Evolutionary conservation across 768 basidiomycete species (phyloP).

Genomic region (Mycena olivaceomarginata): DNA sequence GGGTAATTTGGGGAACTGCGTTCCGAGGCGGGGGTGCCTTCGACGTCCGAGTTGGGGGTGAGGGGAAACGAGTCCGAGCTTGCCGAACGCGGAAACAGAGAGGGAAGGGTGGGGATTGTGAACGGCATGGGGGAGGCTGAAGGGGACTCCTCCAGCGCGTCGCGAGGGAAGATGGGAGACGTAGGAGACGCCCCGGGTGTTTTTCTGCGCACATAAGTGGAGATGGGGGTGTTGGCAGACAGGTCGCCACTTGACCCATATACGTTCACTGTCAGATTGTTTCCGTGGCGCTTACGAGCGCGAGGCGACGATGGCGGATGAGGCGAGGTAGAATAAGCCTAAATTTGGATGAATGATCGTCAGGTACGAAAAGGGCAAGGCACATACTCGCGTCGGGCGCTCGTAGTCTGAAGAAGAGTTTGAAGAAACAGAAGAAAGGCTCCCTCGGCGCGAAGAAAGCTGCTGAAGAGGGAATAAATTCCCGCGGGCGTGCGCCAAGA

Average conservation of each 20-base stretch:
- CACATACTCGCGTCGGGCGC: constrained; percentile 58
- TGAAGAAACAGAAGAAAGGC: constrained; percentile 67
- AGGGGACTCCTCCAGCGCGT: constrained; percentile 62
- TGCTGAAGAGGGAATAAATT: constrained; percentile 46
- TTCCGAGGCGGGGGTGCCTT: constrained; percentile 47
- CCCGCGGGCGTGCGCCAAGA: constrained; percentile 6
- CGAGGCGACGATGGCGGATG: constrained; percentile 63
- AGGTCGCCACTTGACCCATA: constrained; percentile 72
- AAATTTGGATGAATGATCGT: constrained; percentile 29
- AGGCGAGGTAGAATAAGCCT: constrained; percentile 64
- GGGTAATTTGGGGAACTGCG: constrained; percentile 43
- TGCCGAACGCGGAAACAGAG: constrained; percentile 67
- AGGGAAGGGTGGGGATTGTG: constrained; percentile 79
- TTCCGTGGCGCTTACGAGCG: constrained; percentile 63
- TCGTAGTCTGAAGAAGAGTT: constrained; percentile 59
- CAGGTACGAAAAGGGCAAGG: constrained; percentile 25
- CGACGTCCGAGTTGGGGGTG: constrained; percentile 60
- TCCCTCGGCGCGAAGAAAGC: constrained; percentile 67
- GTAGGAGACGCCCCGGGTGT: constrained; percentile 86
- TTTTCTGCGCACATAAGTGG: constrained; percentile 86
- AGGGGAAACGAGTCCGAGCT: constrained; percentile 65
- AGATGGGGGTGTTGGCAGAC: constrained; percentile 84
- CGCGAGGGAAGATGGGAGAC: constrained; percentile 76
- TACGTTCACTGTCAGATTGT: constrained; percentile 68
- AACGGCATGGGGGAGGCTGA: constrained; percentile 68